Evolutionary conservation across 2,329 filamentous ascomycete genomes (phyloP).

Genomic region (Pyrenophora graminea): DNA sequence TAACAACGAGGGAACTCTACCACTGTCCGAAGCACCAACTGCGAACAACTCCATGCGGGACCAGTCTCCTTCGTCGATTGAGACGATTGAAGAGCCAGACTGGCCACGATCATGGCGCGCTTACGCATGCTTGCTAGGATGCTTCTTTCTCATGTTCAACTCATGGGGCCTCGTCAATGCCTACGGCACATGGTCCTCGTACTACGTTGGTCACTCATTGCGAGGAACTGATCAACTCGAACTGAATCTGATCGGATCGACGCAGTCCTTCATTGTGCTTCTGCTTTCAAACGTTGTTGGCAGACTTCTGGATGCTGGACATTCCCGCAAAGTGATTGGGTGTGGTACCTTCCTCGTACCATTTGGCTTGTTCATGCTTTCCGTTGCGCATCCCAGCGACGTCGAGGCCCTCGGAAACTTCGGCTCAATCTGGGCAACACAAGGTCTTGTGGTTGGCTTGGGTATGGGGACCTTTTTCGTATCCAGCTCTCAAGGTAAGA

Average conservation of each 20-base stretch:
- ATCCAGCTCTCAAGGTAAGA: conserved; percentile 55
- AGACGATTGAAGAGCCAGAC: conserved; percentile 37
- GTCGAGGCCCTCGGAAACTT: conserved; percentile 46
- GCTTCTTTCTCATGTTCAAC: conserved; percentile 58
- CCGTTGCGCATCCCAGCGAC: conserved; percentile 47
- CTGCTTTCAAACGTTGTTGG: conserved; percentile 53
- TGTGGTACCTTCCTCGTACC: conserved; percentile 50
- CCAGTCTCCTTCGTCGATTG: conserved; percentile 21
- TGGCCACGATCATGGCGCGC: conserved; percentile 54
- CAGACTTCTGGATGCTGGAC: conserved; percentile 54
- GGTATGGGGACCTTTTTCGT: conserved; percentile 61
- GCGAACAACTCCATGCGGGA: conserved; percentile 31
- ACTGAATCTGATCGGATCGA: conserved; percentile 55
- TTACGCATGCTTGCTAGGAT: conserved; percentile 51
- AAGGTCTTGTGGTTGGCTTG: conserved; percentile 53
- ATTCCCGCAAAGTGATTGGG: conserved; percentile 47
- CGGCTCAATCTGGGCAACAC: conserved; percentile 52
- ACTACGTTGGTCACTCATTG: conserved; percentile 54
- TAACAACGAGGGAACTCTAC: conserved; percentile 25
- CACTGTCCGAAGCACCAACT: conserved; percentile 31
- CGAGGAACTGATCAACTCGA: conserved; percentile 46
- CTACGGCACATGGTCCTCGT: conserved; percentile 56
- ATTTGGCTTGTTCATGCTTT: conserved; percentile 53
- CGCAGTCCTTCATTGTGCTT: conserved; percentile 54
- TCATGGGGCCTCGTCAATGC: conserved; percentile 56